phyloP scores from a whole-genome alignment of 2,329 filamentous ascomycete genomes.

The Aspergillus terreus region DNA sequence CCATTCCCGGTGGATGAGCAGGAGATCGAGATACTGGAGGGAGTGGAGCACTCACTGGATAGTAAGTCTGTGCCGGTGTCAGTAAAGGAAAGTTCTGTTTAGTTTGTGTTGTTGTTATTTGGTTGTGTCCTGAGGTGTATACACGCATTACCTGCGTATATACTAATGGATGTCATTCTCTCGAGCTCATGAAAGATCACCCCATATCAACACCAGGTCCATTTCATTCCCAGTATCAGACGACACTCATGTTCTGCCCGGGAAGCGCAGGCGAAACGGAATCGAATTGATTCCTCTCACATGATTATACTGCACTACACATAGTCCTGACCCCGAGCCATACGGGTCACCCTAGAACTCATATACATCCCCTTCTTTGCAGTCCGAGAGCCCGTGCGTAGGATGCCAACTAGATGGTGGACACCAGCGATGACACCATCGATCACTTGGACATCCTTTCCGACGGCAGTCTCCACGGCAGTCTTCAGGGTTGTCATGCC shows the following conservation, averaged over 20 bases:
- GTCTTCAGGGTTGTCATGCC: slow-evolving; percentile 48
- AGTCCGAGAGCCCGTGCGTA: slow-evolving; percentile 25
- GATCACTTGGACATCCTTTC: slow-evolving; percentile 44
- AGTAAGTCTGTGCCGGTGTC: neutral
- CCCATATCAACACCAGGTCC: no score
- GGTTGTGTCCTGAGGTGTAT: no score
- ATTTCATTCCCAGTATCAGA: no score
- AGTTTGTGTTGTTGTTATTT: neutral
- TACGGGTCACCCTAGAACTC: slow-evolving; percentile 22
- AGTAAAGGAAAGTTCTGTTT: neutral
- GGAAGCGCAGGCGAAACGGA: no score
- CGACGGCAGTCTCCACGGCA: slow-evolving; percentile 47
- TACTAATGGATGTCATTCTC: no score
- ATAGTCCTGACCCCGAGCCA: slow-evolving; percentile 26
- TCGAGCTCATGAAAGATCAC: no score
- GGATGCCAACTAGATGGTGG: slow-evolving; percentile 23
- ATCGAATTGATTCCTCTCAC: no score
- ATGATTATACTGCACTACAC: slow-evolving; percentile 12
- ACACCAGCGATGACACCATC: slow-evolving; percentile 48
- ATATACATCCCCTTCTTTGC: slow-evolving; percentile 28
- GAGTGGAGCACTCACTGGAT: slow-evolving; percentile 1
- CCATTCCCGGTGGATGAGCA: slow-evolving; percentile 9
- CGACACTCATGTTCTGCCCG: no score
- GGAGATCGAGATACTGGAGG: slow-evolving; percentile 2
- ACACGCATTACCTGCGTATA: no score